Evolutionary conservation across 23 red algal genomes (phyloP), one percentile per base, ranked within the genome.

Genomic region (Agarophyton chilense): DNA sequence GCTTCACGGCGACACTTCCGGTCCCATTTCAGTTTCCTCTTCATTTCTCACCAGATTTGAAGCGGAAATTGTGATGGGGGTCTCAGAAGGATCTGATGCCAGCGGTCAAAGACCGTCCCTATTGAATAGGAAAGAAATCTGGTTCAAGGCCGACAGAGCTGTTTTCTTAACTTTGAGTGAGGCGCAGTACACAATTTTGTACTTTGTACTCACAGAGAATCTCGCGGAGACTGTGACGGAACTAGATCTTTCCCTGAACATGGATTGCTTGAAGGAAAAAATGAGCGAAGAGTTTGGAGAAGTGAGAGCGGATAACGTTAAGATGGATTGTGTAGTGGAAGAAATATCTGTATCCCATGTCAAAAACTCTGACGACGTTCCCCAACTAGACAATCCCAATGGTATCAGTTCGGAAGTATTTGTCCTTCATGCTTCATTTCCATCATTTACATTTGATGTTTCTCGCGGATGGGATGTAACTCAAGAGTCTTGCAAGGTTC

Each of bases 191-290:
- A 84, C 93, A 21, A 58, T 95, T 29, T 76, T 95, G n/a, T 95
- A 95, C 56, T 95, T 95, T 71, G 75, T 95, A 35, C 22, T 91
- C 19, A 95, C 93, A 26, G 93, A 95, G 34, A 95, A 95, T 70
- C 38, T 91, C 10, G 82, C 74, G 34, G 93, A 95, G 45, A 81
- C 81, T 19, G 71, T 92, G 40, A 78, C 52, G 35, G 70, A 58
- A 40, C 43, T 52, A 19, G 85, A 89, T 34, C 60, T 86, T 52
- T 86, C 82, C 4, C n/a, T 83, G 0, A 51, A 26, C 12, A 45
- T 83, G 22, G 68, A 74, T 33, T 46, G 39, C 14, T 18, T 49
- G 68, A 49, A 74, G 21, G 40, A 74, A 26, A 39, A 74, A 49
- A 25, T 16, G 14, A 2, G 4, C 24, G 12, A 74, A 21, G 18